Evolutionary conservation across 1,284 basidiomycete genomes (phyloP), one percentile per base, ranked within the genome.

Genomic region (Cutaneotrichosporon dermatis): DNA sequence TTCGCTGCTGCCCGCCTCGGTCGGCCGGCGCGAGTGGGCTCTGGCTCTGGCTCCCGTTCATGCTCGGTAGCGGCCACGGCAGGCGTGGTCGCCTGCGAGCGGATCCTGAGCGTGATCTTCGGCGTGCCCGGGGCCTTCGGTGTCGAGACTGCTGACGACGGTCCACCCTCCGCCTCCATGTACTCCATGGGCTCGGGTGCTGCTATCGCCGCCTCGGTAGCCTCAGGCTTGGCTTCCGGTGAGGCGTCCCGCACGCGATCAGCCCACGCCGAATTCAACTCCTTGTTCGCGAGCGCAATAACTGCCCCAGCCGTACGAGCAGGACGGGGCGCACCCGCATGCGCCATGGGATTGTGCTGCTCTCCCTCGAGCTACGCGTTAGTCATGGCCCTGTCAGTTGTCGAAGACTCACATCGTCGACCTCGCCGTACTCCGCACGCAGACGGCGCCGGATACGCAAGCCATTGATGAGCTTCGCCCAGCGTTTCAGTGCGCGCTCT

Each of bases 381-480:
- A 42, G 36, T 48, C 54, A 64, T 36, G 63, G 16, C 45, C 1
- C 33, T 9, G n/a, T 2, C 37, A 0, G 13, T 15, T 2, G 3
- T 8, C 35, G 7, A 5, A 4, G 39, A 66, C 71, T 63, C 54
- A 75, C 73, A 11, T 66, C 78, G 36, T 72, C 73, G 40, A 73
- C 68, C 6, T 74, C 78, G 6, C 83, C 85, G 76, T 97, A 98
- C 72, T 95, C 86, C 53, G 85, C 85, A 68, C 88, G 86, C 39
- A 98, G 80, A 41, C 92, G 83, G 70, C 88, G 82, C 8, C 91
- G 84, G 59, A 98, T 90, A 34, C 89, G 84, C 50, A 98, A 81
- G 1, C 93, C 94, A 43, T 92, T 89, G 35, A 98, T 83, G 37
- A 99, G 83, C 66, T 88, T 87, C 49, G 82, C 84, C 96, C 96